Percentiles rank a stretch among this genome's conserved stretches.
Evolutionary conservation across 176 grass and related monocot species (phyloP).

Genomic region (Eremochloa ophiuroides): DNA sequence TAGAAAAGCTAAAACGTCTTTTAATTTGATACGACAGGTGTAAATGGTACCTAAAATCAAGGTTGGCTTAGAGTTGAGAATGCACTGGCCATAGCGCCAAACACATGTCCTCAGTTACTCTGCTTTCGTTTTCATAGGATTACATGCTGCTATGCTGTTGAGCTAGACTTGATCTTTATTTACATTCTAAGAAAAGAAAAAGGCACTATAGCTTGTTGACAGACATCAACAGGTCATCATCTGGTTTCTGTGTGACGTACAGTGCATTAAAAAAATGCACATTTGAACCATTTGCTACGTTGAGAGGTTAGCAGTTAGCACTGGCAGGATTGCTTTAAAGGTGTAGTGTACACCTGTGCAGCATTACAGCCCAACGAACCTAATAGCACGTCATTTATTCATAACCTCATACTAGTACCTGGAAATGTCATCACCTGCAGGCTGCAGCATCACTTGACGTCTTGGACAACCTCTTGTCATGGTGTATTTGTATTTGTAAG

Average conservation of each 20-base stretch:
- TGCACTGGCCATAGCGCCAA: neutral
- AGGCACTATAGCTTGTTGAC: too few species aligned
- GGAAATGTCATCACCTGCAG: neutral
- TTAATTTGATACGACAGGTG: too few species aligned
- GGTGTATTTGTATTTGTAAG: neutral
- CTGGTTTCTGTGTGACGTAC: neutral
- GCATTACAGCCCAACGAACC: slow-evolving; percentile 15
- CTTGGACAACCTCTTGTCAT: neutral
- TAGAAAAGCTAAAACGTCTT: too few species aligned
- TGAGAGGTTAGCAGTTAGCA: neutral
- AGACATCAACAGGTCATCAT: neutral
- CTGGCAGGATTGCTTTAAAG: neutral
- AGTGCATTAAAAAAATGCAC: neutral
- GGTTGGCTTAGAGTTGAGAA: neutral
- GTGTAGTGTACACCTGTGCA: neutral
- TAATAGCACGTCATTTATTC: slow-evolving; percentile 1
- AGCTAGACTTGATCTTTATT: neutral
- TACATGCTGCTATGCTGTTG: neutral
- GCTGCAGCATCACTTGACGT: neutral
- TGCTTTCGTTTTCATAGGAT: neutral
- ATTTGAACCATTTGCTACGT: neutral
- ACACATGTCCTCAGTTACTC: neutral
- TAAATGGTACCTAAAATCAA: too few species aligned
- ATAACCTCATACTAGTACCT: neutral
- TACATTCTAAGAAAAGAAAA: neutral